Percentiles rank a stretch among this genome's conserved stretches.
Conservation (phyloP, 2,329 filamentous ascomycete genomes). For the Aspergillus tubingensis region DNA sequence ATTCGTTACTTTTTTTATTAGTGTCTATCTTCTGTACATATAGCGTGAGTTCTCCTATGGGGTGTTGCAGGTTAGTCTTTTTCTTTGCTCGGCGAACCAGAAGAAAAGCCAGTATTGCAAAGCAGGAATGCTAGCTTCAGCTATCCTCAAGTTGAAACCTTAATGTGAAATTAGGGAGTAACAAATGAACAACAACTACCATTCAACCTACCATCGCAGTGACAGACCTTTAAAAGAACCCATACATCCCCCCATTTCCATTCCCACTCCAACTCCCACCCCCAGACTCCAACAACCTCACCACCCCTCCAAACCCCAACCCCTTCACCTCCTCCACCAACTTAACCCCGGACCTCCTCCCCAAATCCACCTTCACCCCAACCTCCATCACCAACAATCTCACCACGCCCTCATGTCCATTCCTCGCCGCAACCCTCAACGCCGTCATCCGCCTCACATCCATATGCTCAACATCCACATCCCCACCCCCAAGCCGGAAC, state of each 20-base stretch:
- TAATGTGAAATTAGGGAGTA: slow-evolving; percentile 31
- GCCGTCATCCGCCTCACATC: no score
- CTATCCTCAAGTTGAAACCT: slow-evolving; percentile 25
- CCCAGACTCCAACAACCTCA: no score
- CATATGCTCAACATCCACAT: no score
- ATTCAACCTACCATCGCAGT: no score
- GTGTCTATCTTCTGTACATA: slow-evolving; percentile 45
- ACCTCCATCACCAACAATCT: background rate
- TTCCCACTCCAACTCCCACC: no score
- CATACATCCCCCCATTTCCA: no score
- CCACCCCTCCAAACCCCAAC: no score
- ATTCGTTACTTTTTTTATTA: slow-evolving; percentile 35
- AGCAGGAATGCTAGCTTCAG: slow-evolving; percentile 21
- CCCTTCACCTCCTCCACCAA: background rate
- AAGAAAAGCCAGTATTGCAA: no score
- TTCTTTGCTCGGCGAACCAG: no score
- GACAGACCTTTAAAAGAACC: no score
- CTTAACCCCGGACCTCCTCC: background rate
- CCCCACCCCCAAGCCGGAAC: no score
- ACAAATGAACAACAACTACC: slow-evolving; percentile 14
- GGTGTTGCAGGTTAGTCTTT: no score
- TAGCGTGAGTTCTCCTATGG: slow-evolving; percentile 36
- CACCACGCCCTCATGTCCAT: slow-evolving; percentile 2
- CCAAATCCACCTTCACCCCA: background rate
- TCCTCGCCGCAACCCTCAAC: background rate